Evolutionary conservation across 371 early-diverging fungal genomes (phyloP), one percentile per base, ranked within the genome.

Genomic region (Haplosporangium sp.): DNA sequence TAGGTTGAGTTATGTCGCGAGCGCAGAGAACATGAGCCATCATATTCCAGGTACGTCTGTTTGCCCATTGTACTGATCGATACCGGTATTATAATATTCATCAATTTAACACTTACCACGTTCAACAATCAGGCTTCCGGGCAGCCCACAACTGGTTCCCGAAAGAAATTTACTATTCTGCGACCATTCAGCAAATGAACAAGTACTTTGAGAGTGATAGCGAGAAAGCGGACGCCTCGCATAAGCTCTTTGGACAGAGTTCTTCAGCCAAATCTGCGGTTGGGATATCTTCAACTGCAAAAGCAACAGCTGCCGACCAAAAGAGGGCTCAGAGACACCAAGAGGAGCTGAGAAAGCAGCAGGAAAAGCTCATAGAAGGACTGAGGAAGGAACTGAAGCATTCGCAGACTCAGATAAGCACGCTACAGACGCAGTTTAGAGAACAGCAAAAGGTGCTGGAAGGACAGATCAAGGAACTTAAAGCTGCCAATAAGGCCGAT

Each of bases 11-110:
- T 73, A 62, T 42, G 47, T 73, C 14, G 67, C 58, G 21, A 43
- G 52, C n/a, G 73, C 67, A 0, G 73, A 73, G 48, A 73, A 67
- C 38, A 14, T 73, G 46, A 51, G 53, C 9, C 62, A 67, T 40
- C 58, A 67, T 20, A 62, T 62, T 14, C 67, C 73, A 43, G 63
- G 63, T 55, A 50, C 20, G 18, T 23, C 4, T 45, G 5, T 45
- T 11, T 16, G 4, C 6, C 13, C 45, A 45, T 1, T 45, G 45
- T 45, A 45, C 45, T 13, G 45, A 43, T 13, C 43, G 43, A 43
- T 43, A 43, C 43, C 43, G 11, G 46, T 46, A 10, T 14, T 0
- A 46, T 11, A 3, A 10, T 46, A 0, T 12, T n/a, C 46, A 9
- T n/a, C n/a, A 11, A n/a, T 4, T 12, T 43, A 11, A 11, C 10